A percentile compares a stretch with the other conserved stretches of the same genome.
Conservation (phyloP, 2,329 filamentous ascomycete species). For the Trichoderma atrobrunneum region DNA sequence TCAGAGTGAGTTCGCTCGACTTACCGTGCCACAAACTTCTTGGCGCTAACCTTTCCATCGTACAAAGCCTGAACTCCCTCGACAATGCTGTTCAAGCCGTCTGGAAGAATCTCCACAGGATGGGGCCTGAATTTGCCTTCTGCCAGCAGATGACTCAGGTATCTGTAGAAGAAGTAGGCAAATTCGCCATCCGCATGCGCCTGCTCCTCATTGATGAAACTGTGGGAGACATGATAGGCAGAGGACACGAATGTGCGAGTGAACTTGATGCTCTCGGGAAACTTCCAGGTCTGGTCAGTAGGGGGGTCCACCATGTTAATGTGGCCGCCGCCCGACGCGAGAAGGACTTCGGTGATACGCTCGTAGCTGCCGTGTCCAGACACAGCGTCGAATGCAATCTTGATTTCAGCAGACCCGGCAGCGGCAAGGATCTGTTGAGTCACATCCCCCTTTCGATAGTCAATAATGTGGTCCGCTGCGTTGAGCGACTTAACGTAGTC, state of each 20-base stretch:
- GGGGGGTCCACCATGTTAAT: conserved; percentile 9
- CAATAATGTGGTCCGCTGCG: conserved; percentile 1
- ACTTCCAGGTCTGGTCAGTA: not conserved
- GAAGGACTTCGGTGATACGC: not conserved
- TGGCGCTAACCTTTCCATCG: conserved; percentile 17
- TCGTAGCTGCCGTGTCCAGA: conserved; percentile 3
- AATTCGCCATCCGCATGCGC: conserved; percentile 1
- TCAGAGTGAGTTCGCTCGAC: not conserved
- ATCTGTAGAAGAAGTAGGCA: conserved; percentile 1
- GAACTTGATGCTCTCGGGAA: not conserved
- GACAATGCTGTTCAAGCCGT: conserved; percentile 17
- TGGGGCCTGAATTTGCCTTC: conserved; percentile 14
- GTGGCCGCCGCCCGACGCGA: not conserved
- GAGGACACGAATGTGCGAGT: conserved; percentile 5
- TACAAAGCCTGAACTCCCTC: conserved; percentile 13
- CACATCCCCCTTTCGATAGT: conserved; percentile 3
- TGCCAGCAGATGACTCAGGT: conserved; percentile 3
- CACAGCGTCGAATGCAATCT: not conserved
- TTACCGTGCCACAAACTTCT: conserved; percentile 14
- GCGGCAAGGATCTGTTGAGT: not conserved
- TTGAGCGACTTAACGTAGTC: not conserved
- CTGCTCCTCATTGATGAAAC: not conserved
- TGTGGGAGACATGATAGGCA: conserved; percentile 7
- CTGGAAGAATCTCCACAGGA: conserved; percentile 17
- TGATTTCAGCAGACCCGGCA: not conserved